These are phyloP conservation scores for Scutellaria galericulata DNA, from an alignment of 257 asterid genomes.

Conservation along the genomic window DNA sequence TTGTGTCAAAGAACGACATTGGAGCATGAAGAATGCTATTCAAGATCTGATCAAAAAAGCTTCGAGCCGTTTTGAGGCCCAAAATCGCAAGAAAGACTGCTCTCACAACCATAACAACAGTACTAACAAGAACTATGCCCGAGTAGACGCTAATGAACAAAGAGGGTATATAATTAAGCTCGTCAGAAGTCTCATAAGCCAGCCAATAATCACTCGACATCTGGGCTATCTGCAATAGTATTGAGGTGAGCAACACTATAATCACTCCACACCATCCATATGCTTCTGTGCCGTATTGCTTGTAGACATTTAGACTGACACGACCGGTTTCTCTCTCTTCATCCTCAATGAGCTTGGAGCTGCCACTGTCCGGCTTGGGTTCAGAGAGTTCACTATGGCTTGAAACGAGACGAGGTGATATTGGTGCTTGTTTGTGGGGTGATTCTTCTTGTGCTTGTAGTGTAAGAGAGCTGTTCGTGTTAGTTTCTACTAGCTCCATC, in stretches of 20 bases:
- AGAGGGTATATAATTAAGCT: constrained; percentile 43
- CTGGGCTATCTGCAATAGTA: constrained; percentile 52
- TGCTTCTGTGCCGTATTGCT: constrained; percentile 60
- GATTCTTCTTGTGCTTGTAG: too few species aligned
- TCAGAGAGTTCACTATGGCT: constrained; percentile 38
- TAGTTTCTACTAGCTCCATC: constrained; percentile 61
- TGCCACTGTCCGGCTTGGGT: constrained; percentile 31
- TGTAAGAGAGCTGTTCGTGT: constrained; percentile 3
- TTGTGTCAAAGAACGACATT: constrained; percentile 85
- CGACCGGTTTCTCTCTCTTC: constrained; percentile 76
- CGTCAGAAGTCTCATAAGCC: constrained; percentile 68
- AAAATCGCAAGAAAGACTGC: constrained; percentile 40
- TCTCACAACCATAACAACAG: constrained; percentile 44
- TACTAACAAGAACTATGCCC: constrained; percentile 43
- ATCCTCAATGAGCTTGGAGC: constrained; percentile 65
- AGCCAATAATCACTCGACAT: constrained; percentile 77
- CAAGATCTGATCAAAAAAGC: constrained; percentile 56
- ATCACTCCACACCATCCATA: constrained; percentile 77
- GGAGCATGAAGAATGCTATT: constrained; percentile 73
- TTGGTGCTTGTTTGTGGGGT: constrained; percentile 19
- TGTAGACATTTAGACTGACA: constrained; percentile 57
- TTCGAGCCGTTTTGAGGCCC: constrained; percentile 62
- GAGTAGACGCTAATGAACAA: constrained; percentile 52
- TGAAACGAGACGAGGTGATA: constrained; percentile 34
- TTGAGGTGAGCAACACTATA: constrained; percentile 42